Conservation (phyloP, 2,329 filamentous ascomycete species). For the Escovopsis sp. region DNA sequence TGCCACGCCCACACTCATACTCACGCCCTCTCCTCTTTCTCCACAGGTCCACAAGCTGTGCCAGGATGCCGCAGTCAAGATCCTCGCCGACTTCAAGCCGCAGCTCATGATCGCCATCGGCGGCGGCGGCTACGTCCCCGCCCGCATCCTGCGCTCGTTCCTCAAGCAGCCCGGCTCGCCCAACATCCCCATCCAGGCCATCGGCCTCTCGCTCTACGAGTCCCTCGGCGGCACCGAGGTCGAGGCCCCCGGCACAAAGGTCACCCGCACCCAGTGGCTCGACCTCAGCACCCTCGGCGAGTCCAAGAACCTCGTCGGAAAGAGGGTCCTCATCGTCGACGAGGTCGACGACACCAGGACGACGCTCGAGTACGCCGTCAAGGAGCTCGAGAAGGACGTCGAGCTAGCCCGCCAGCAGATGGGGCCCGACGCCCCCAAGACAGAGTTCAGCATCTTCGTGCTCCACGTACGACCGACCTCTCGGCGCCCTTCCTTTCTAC, state of each 20-base stretch:
- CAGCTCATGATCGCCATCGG: slow-evolving; percentile 98
- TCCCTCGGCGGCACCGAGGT: slow-evolving; percentile 45
- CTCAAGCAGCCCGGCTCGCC: slow-evolving; percentile 73
- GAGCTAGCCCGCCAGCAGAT: slow-evolving; percentile 61
- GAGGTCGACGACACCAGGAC: slow-evolving; percentile 94
- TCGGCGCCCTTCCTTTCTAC: slow-evolving; percentile 3
- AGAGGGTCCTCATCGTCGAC: slow-evolving; percentile 83
- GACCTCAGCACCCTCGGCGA: slow-evolving; percentile 70
- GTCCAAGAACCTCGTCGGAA: slow-evolving; percentile 80
- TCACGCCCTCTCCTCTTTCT: slow-evolving; percentile 7
- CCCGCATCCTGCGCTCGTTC: slow-evolving; percentile 93
- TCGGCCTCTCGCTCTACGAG: slow-evolving; percentile 95
- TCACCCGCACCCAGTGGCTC: slow-evolving; percentile 96
- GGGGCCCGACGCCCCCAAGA: slow-evolving; percentile 51
- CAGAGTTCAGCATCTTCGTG: slow-evolving; percentile 88
- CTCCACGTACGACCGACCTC: slow-evolving; percentile 55
- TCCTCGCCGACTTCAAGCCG: slow-evolving; percentile 75
- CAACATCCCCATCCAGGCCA: slow-evolving; percentile 98
- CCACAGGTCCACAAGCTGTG: slow-evolving; percentile 90
- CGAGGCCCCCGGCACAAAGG: slow-evolving; percentile 78
- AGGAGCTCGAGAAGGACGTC: slow-evolving; percentile 90
- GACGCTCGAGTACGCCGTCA: slow-evolving; percentile 85
- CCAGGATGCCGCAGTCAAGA: slow-evolving; percentile 66
- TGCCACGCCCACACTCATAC: neutral
- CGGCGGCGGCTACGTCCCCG: slow-evolving; percentile 91